A percentile compares a stretch with the other conserved stretches of the same genome.
Conservation (phyloP, 2,329 filamentous ascomycete genomes). For the Fusarium liriodendri region DNA sequence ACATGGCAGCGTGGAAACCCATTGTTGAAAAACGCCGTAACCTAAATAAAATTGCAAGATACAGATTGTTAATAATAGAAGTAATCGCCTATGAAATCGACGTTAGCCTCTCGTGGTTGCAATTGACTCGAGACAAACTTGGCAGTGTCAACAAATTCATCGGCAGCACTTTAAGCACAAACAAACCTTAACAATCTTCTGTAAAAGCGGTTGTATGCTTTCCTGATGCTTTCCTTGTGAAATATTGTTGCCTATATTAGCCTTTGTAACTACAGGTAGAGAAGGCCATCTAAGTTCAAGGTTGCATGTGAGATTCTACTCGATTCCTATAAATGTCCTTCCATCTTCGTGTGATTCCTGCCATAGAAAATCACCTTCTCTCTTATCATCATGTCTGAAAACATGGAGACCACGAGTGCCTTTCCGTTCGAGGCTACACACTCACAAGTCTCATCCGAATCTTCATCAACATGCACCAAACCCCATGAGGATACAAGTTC, state of each 20-base stretch:
- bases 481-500: too few relatives aligned
- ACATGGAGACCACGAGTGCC: too few relatives aligned
- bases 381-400: too few relatives aligned
- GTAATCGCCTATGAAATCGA: neutral
- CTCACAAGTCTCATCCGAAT: too few relatives aligned
- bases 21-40: neutral
- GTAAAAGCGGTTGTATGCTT: neutral
- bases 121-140: neutral
- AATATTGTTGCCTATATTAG: neutral
- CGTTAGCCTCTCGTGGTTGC: neutral
- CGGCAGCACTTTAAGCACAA: neutral
- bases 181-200: neutral
- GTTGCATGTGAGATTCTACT: too few relatives aligned
- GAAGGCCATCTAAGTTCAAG: too few relatives aligned
- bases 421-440: too few relatives aligned
- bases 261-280: neutral
- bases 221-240: neutral
- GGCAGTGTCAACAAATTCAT: neutral
- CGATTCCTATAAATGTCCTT: too few relatives aligned
- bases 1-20: neutral
- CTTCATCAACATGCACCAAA: too few relatives aligned
- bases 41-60: neutral
- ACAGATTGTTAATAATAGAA: neutral
- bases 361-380: too few relatives aligned
- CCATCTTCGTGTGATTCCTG: too few relatives aligned